Base-by-base conservation (phyloP, 1,139 yeast species). In the Eremothecium cymbalariae region DNA sequence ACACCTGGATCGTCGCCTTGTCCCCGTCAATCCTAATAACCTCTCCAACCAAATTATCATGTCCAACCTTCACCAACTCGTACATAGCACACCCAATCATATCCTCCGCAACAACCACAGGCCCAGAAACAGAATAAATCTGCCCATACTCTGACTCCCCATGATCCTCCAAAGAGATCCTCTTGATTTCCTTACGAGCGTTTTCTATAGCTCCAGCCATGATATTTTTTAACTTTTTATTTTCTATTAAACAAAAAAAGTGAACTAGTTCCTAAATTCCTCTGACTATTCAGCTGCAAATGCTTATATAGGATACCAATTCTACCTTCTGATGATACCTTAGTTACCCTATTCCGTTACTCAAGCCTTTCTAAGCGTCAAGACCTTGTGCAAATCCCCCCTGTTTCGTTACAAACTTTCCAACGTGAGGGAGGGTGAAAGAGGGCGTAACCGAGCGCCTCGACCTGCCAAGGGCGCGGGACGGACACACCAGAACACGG, bases 51-150 rank as follows among this genome's bases (percentile, higher is more conserved):
- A 90, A 73, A 62, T 74, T 85, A 53, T 85, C 95, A 62, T 90
- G 97, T 50, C 99, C 98, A 44, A 90, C 98, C 63, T 81, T 86
- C 54, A 90, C 90, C 64, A 90, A 73, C 63, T 90, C 99, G 72
- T 90, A 86, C 99, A 90, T 90, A 53, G 97, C 95, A 74, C 96
- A 84, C 46, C 98, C 98, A 65, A 85, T 81, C 96, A 90, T 85
- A 67, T 90, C 82, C 65, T 90, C 98, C 32, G 98, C 98, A 35
- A 93, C 79, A 36, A 90, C 82, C 54, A 90, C 98, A 12, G 98
- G 97, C 53, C 97, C 97, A 15, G 97, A 86, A 36, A 90, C 96
- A 15, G 96, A 84, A 67, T 77, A 86, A 53, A 90, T 82, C 50
- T 71, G 77, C 44, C 95, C 95, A 62, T 83, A 84, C 48, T 80